Conservation (phyloP, 2,329 filamentous ascomycete genomes). For the Zasmidium angulare region DNA sequence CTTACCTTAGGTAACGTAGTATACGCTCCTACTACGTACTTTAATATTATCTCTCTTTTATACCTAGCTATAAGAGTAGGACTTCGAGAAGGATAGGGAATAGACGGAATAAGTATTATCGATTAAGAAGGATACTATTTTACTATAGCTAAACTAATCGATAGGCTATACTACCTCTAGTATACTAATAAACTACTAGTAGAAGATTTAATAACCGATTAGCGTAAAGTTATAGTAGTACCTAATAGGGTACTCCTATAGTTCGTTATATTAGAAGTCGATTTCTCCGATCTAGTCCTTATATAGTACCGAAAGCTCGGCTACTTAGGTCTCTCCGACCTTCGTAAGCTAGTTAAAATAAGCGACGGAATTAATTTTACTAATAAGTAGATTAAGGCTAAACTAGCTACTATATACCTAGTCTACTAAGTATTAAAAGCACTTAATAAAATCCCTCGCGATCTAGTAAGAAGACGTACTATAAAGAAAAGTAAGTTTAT, state of each 20-base stretch:
- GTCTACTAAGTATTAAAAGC: not conserved
- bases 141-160: not conserved
- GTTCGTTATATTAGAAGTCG: not conserved
- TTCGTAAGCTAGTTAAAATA: conserved; percentile 1
- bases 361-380: conserved; percentile 3
- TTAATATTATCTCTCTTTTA: conserved; percentile 6
- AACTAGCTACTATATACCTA: not conserved
- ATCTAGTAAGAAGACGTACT: not conserved
- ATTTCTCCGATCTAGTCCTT: not conserved
- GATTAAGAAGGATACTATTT: not conserved
- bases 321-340: not conserved
- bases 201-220: not conserved
- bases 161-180: conserved; percentile 4
- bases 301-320: conserved; percentile 6
- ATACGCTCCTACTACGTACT: not conserved
- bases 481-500: not conserved
- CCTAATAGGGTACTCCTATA: not conserved
- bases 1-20: conserved; percentile 1
- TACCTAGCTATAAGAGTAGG: not conserved
- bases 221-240: conserved; percentile 1
- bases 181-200: not conserved
- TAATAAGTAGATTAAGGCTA: conserved; percentile 2
- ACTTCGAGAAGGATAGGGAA: not conserved
- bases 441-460: not conserved
- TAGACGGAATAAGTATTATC: conserved; percentile 4